A percentile compares a stretch with the other conserved stretches of the same genome.
Evolutionary conservation across 1,284 basidiomycete species (phyloP).

Genomic region (Papiliotrema flavescens): DNA sequence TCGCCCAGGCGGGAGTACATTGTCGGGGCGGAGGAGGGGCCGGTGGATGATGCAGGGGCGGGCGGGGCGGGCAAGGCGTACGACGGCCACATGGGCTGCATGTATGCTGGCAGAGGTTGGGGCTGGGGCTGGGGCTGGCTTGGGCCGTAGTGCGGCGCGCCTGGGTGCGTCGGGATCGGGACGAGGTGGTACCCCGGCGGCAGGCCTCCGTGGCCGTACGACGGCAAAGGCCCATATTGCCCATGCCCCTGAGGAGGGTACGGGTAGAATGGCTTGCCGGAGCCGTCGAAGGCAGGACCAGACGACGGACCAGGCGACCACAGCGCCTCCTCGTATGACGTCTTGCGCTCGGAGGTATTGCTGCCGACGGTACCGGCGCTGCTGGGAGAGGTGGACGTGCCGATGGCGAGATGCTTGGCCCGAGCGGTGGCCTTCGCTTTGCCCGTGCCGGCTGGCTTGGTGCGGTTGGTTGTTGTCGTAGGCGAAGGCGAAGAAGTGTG

Average conservation of each 20-base stretch:
- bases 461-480: conserved; percentile 4
- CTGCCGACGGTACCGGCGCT: too few relatives aligned
- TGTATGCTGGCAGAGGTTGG: conserved; percentile 16
- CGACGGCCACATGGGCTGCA: conserved; percentile 18
- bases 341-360: neutral
- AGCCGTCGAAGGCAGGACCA: conserved; percentile 34
- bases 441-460: conserved; percentile 5
- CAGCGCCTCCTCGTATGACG: conserved; percentile 1
- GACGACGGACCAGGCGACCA: conserved; percentile 23
- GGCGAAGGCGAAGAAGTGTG: conserved; percentile 1
- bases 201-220: conserved; percentile 7
- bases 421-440: conserved; percentile 30
- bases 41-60: conserved; percentile 2
- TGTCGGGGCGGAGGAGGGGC: neutral
- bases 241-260: neutral
- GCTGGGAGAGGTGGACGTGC: conserved; percentile 13
- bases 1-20: neutral
- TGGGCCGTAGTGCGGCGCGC: conserved; percentile 4
- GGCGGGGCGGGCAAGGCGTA: conserved; percentile 9
- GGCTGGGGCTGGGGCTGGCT: conserved; percentile 12
- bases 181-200: conserved; percentile 35
- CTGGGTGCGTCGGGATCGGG: conserved; percentile 18
- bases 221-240: neutral
- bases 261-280: conserved; percentile 10
- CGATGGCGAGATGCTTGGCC: conserved; percentile 36